These are phyloP conservation scores for Talaromyces piceae DNA, from an alignment of 2,329 filamentous ascomycete genomes.

Conservation along the genomic window DNA sequence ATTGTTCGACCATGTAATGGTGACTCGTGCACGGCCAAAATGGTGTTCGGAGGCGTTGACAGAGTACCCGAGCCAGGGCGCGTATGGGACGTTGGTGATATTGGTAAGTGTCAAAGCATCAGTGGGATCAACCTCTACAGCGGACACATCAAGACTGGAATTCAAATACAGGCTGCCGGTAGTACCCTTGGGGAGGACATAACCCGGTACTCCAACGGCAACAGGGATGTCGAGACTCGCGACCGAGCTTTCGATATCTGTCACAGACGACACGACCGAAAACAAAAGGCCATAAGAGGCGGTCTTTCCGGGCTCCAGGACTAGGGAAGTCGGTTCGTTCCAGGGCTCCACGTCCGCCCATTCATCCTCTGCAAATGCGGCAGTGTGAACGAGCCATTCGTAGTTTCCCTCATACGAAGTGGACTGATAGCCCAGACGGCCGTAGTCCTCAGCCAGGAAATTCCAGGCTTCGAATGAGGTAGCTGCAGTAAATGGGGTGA, in stretches of 20 bases:
- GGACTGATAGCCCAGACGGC: conserved; percentile 39
- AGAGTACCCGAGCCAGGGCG: not conserved
- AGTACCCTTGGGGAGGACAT: conserved; percentile 44
- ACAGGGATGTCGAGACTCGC: conserved; percentile 39
- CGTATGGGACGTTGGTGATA: conserved; percentile 17
- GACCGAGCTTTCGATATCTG: conserved; percentile 43
- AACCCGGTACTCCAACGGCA: conserved; percentile 49
- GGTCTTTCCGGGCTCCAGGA: conserved; percentile 38
- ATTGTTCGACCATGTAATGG: conserved; percentile 43
- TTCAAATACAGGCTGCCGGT: conserved; percentile 42
- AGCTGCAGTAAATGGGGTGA: conserved; percentile 44
- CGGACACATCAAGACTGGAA: conserved; percentile 32
- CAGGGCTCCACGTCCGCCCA: conserved; percentile 47
- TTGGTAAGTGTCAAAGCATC: conserved; percentile 38
- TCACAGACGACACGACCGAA: conserved; percentile 36
- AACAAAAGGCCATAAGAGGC: conserved; percentile 48
- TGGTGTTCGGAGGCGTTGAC: conserved; percentile 12
- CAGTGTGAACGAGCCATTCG: conserved; percentile 51
- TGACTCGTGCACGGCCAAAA: conserved; percentile 46
- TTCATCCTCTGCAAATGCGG: conserved; percentile 50
- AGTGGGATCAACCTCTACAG: conserved; percentile 34
- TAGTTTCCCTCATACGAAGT: conserved; percentile 56
- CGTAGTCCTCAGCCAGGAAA: conserved; percentile 43
- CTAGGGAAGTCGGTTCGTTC: conserved; percentile 47
- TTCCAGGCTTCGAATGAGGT: conserved; percentile 50